phyloP scores from a whole-genome alignment of 768 basidiomycete species.

The Phlebiopsis gigantea region DNA sequence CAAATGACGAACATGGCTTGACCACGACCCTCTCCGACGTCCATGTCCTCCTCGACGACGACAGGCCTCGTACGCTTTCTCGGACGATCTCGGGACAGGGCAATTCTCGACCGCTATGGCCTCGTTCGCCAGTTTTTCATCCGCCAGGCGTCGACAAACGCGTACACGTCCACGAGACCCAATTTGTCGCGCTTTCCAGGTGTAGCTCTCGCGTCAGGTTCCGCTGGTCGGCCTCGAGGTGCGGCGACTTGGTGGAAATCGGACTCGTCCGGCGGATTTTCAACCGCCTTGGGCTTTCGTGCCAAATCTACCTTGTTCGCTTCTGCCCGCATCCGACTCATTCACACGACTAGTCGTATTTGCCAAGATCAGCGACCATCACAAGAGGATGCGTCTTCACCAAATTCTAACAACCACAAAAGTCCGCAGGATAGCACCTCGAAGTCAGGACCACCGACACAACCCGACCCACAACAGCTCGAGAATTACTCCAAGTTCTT shows the following conservation, averaged over 20 bases:
- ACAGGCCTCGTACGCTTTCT: slow-evolving; percentile 13
- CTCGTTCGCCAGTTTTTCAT: slow-evolving; percentile 57
- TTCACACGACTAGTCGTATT: slow-evolving; percentile 5
- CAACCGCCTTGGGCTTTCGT: not conserved
- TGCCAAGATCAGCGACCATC: not conserved
- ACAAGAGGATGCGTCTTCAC: not conserved
- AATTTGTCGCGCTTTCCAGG: not conserved
- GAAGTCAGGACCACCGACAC: not conserved
- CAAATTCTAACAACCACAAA: not conserved
- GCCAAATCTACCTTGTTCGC: too few species aligned
- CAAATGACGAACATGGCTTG: slow-evolving; percentile 7
- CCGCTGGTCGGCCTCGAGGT: not conserved
- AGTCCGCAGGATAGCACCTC: not conserved
- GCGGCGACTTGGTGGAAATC: not conserved
- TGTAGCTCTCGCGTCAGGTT: not conserved
- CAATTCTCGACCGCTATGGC: slow-evolving; percentile 50
- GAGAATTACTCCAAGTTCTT: slow-evolving; percentile 81
- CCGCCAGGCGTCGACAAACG: slow-evolving; percentile 17
- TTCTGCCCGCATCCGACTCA: not conserved
- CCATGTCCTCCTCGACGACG: slow-evolving; percentile 9
- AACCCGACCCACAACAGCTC: slow-evolving; percentile 22
- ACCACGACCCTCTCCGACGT: not conserved
- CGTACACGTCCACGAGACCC: not conserved
- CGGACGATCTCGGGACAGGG: slow-evolving; percentile 14
- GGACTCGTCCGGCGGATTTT: not conserved